phyloP scores from a whole-genome alignment of 371 early-diverging fungal genomes.

The Rhizopus arrhizus region DNA sequence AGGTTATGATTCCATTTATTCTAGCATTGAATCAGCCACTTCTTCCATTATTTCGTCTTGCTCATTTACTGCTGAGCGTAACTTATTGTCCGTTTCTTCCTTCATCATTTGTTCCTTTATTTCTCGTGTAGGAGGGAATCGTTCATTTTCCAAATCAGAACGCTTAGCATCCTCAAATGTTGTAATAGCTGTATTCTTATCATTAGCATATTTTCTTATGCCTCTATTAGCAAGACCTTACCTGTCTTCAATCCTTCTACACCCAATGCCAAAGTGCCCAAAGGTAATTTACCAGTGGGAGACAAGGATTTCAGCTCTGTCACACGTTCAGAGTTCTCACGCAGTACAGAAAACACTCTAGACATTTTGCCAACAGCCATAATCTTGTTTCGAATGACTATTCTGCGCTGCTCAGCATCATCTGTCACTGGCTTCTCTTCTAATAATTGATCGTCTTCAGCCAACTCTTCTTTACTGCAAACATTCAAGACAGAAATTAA shows the following conservation, averaged over 20 bases:
- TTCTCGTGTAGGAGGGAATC: constrained; percentile 80
- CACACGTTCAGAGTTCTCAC: constrained; percentile 88
- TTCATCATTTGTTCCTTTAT: constrained; percentile 50
- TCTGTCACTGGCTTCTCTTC: constrained; percentile 16
- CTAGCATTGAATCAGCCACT: constrained; percentile 51
- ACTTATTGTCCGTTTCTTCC: constrained; percentile 52
- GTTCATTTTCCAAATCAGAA: constrained; percentile 90
- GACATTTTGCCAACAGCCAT: constrained; percentile 91
- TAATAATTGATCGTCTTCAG: constrained; percentile 26
- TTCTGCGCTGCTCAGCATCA: constrained; percentile 55
- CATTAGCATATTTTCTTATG: background rate
- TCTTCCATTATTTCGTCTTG: constrained; percentile 44
- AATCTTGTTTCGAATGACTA: constrained; percentile 87
- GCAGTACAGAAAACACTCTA: constrained; percentile 82
- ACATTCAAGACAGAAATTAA: constrained; percentile 89
- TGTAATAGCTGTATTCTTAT: constrained; percentile 63
- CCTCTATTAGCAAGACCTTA: constrained; percentile 21
- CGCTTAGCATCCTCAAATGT: constrained; percentile 92
- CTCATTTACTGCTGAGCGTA: constrained; percentile 52
- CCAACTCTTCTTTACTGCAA: constrained; percentile 79
- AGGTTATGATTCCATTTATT: background rate
- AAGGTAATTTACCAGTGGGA: constrained; percentile 78
- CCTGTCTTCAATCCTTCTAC: constrained; percentile 86
- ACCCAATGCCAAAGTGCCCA: constrained; percentile 85
- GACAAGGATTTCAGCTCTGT: constrained; percentile 88